Evolutionary conservation across 2,329 filamentous ascomycete species (phyloP), one percentile per base, ranked within the genome.

Genomic region (Davidsoniella virescens): DNA sequence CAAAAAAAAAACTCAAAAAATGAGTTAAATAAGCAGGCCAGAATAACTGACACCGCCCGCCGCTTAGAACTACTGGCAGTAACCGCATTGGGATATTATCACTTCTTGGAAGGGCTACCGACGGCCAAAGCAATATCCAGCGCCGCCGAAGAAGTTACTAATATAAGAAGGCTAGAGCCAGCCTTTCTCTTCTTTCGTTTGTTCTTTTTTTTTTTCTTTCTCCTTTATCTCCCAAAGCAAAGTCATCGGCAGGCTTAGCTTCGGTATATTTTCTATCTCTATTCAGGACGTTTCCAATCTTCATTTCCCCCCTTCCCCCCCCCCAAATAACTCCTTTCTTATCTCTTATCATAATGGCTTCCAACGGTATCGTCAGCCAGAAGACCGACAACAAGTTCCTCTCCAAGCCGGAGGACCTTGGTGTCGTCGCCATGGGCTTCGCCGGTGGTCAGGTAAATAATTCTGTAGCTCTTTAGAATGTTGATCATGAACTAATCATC

Each of bases 341-440:
- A 40, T 45, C 29, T 39, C 25, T 38, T 36, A 26, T 42, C 51
- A 49, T 33, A 54, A 51, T 54, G 53, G 47, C 16, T 42, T 16
- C 20, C 47, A 53, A 25, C 54, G 59, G 54, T 55, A 72, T 75
- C 69, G 70, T 72, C 59, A 74, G 71, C 49, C 70, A 71, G 51
- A 70, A 72, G 63, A 63, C 76, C 56, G 63, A 68, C 57, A 73
- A 71, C 63, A 87, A 83, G 62, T 96, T 95, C 70, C 82, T 96
- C 58, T 72, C 81, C 56, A 73, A 81, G 61, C 76, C 80, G 29
- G 74, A 84, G 61, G 81, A 96, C 61, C 73, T 98, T 56, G 92
- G 90, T 55, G 76, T 98, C 51, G 87, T 96, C 37, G 87, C 90
- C 46, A 92, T 96, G 37, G 90, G 90, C 55, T 98, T 96, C 71